phyloP scores from a whole-genome alignment of 1,139 yeast species.

The Scheffersomyces stambukii region DNA sequence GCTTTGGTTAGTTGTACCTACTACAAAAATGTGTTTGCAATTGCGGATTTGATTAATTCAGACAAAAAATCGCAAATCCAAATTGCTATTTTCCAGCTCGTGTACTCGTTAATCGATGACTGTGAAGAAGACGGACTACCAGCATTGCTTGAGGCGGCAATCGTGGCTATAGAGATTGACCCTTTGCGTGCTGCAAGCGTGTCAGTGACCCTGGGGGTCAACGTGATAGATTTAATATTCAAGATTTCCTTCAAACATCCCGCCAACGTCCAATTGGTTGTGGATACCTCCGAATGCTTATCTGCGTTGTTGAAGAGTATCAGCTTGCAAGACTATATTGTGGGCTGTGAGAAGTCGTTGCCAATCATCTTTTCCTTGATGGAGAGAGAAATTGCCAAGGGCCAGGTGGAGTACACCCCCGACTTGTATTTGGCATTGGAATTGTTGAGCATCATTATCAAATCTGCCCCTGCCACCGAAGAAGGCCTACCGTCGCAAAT shows the following conservation, averaged over 20 bases:
- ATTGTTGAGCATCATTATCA: constrained; percentile 55
- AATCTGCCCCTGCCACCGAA: constrained; percentile 29
- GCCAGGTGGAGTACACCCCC: constrained; percentile 44
- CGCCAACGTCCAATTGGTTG: constrained; percentile 63
- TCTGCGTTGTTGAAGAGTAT: constrained; percentile 52
- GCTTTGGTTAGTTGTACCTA: constrained; percentile 52
- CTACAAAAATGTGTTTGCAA: constrained; percentile 46
- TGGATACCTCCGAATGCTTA: constrained; percentile 60
- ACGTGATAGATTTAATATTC: constrained; percentile 52
- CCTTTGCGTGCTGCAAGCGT: constrained; percentile 32
- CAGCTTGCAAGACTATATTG: constrained; percentile 39
- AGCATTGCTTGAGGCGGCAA: constrained; percentile 66
- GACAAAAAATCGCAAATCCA: constrained; percentile 22
- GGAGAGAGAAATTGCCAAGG: constrained; percentile 12
- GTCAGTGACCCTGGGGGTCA: constrained; percentile 13
- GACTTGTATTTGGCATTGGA: constrained; percentile 66
- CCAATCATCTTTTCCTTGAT: constrained; percentile 45
- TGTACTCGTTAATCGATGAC: constrained; percentile 46
- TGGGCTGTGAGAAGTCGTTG: constrained; percentile 49
- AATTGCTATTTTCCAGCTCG: constrained; percentile 23
- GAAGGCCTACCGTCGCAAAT: constrained; percentile 44
- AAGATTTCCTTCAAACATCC: constrained; percentile 70
- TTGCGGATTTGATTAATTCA: constrained; percentile 17
- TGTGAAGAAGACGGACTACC: constrained; percentile 83
- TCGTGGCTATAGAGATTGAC: constrained; percentile 48